phyloP scores from a whole-genome alignment of 345 rosid species.

The Populus alba region DNA sequence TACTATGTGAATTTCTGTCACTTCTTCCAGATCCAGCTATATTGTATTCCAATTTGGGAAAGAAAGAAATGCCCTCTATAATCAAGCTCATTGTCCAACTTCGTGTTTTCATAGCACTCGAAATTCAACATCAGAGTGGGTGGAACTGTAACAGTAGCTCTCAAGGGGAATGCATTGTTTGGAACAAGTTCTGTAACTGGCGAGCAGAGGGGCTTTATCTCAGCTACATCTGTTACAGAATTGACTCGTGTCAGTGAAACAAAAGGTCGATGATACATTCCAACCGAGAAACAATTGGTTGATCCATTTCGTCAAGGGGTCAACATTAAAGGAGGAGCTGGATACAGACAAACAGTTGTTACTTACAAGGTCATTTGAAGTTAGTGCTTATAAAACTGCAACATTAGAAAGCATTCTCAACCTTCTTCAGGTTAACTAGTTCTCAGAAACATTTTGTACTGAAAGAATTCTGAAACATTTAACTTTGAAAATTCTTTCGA shows the following conservation, averaged over 20 bases:
- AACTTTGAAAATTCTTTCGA: neutral
- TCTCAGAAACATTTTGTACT: too few relatives aligned
- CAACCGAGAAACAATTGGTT: constrained; percentile 50
- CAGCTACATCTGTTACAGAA: constrained; percentile 22
- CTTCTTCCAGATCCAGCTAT: too few relatives aligned
- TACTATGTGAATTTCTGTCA: too few relatives aligned
- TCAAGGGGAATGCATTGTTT: neutral
- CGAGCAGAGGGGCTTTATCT: neutral
- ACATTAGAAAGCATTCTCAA: constrained; percentile 59
- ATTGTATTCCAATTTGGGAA: too few relatives aligned
- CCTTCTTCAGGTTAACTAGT: constrained; percentile 51
- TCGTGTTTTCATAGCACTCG: neutral
- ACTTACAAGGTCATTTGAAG: constrained; percentile 59
- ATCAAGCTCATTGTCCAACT: too few relatives aligned
- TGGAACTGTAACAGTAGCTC: neutral
- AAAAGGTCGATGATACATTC: constrained; percentile 44
- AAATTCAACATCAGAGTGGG: neutral
- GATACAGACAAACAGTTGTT: constrained; percentile 55
- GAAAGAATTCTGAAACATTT: too few relatives aligned
- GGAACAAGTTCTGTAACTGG: neutral
- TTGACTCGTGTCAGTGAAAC: constrained; percentile 23
- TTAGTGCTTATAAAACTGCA: constrained; percentile 59
- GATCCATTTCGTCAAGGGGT: constrained; percentile 60
- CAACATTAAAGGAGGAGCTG: constrained; percentile 48
- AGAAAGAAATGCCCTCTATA: too few relatives aligned